Percentiles rank a stretch among this genome's conserved stretches.
Evolutionary conservation across 345 rosid species (phyloP).

Genomic region (Clausena lansium): DNA sequence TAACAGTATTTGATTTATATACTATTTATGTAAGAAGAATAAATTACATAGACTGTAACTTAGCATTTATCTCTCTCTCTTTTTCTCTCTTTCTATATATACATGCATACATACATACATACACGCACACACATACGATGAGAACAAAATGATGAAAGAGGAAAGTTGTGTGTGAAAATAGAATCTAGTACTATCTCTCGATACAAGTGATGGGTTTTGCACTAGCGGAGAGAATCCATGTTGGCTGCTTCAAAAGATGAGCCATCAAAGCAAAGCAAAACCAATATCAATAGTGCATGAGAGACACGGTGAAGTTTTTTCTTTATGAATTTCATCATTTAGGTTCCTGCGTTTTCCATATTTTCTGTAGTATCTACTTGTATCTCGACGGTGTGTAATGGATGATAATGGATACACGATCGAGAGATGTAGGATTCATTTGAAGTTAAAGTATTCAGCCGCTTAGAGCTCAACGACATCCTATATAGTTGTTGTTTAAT

Average conservation of each 20-base stretch:
- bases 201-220: constrained; percentile 30
- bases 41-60: too few species aligned
- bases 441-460: too few species aligned
- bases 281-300: not conserved
- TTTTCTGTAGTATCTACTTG: not conserved
- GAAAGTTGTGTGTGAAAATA: constrained; percentile 21
- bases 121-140: not conserved
- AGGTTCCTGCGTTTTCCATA: not conserved
- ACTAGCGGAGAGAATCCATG: constrained; percentile 53
- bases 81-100: too few species aligned
- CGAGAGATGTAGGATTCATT: too few species aligned
- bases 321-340: not conserved
- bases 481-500: too few species aligned
- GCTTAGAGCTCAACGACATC: too few species aligned
- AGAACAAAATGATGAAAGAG: constrained; percentile 11
- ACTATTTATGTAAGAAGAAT: too few species aligned
- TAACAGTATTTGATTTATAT: too few species aligned
- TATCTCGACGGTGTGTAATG: too few species aligned
- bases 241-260: constrained; percentile 52
- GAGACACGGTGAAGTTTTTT: not conserved
- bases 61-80: too few species aligned
- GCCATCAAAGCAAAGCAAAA: constrained; percentile 23
- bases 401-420: too few species aligned
- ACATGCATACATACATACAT: too few species aligned
- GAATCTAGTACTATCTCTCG: constrained; percentile 32